These are phyloP conservation scores for Tulasnella sp. DNA, from an alignment of 768 basidiomycete species.

Conservation along the genomic window DNA sequence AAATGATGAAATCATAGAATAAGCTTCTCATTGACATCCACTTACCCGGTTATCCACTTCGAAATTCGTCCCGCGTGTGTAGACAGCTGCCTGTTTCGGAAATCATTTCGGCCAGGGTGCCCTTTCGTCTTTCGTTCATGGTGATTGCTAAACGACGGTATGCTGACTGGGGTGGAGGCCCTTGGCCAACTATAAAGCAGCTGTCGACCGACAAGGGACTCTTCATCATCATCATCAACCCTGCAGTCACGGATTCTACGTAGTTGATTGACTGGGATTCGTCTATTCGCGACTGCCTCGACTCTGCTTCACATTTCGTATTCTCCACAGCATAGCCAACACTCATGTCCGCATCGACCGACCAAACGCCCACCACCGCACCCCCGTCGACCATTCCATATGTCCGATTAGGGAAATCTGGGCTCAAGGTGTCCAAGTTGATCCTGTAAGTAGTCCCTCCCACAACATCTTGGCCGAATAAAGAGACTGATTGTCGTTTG, in stretches of 20 bases:
- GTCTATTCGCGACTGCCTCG: too few relatives aligned
- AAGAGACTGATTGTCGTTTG: neutral
- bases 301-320: neutral
- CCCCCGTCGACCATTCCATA: constrained; percentile 9
- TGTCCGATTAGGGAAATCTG: constrained; percentile 27
- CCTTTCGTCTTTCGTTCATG: too few relatives aligned
- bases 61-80: too few relatives aligned
- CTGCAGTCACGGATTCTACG: too few relatives aligned
- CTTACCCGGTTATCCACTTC: too few relatives aligned
- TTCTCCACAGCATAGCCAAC: neutral
- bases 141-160: too few relatives aligned
- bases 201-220: neutral
- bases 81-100: too few relatives aligned
- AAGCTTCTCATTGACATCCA: too few relatives aligned
- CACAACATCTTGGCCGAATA: neutral
- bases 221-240: neutral
- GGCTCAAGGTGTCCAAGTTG: constrained; percentile 25
- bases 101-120: too few relatives aligned
- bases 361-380: neutral
- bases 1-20: too few relatives aligned
- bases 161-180: too few relatives aligned
- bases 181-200: neutral
- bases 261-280: too few relatives aligned
- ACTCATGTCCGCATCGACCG: neutral
- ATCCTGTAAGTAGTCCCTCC: constrained; percentile 3